These are phyloP conservation scores for Saccharomycopsis fermentans DNA, from an alignment of 805 yeast species.

Conservation along the genomic window DNA sequence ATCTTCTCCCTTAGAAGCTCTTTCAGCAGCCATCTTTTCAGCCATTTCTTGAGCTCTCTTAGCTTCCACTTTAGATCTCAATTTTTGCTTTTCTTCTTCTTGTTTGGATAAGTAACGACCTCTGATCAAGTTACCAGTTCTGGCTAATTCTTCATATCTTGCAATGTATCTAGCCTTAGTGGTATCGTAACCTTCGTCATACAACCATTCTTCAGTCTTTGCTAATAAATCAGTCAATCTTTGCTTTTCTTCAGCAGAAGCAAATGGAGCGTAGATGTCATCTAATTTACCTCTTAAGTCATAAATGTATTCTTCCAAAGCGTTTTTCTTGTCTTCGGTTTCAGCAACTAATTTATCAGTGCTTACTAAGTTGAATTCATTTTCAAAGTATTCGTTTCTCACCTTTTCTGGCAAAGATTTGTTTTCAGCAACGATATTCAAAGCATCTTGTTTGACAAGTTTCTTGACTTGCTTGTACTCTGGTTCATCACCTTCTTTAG, in stretches of 20 bases:
- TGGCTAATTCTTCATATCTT: slow-evolving; percentile 92
- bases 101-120: slow-evolving; percentile 92
- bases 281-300: slow-evolving; percentile 95
- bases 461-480: slow-evolving; percentile 85
- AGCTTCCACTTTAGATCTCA: slow-evolving; percentile 80
- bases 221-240: slow-evolving; percentile 62
- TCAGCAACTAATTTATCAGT: slow-evolving; percentile 96
- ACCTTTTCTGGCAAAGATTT: slow-evolving; percentile 47
- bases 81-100: slow-evolving; percentile 89
- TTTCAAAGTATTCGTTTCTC: slow-evolving; percentile 60
- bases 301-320: slow-evolving; percentile 96
- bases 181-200: slow-evolving; percentile 94
- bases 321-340: slow-evolving; percentile 97
- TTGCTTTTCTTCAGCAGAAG: slow-evolving; percentile 76
- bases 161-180: slow-evolving; percentile 96
- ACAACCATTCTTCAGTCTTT: slow-evolving; percentile 96
- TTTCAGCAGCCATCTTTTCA: slow-evolving; percentile 71
- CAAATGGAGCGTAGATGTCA: slow-evolving; percentile 80
- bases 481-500: slow-evolving; percentile 62
- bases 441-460: slow-evolving; percentile 82
- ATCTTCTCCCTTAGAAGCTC: slow-evolving; percentile 38
- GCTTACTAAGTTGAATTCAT: slow-evolving; percentile 73
- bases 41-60: slow-evolving; percentile 74
- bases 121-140: slow-evolving; percentile 87
- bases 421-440: slow-evolving; percentile 50